Percentiles rank a stretch among this genome's conserved stretches.
These are phyloP conservation scores for Miscanthus lutarioriparius DNA, from an alignment of 176 grass and related monocot species.

Conservation along the genomic window DNA sequence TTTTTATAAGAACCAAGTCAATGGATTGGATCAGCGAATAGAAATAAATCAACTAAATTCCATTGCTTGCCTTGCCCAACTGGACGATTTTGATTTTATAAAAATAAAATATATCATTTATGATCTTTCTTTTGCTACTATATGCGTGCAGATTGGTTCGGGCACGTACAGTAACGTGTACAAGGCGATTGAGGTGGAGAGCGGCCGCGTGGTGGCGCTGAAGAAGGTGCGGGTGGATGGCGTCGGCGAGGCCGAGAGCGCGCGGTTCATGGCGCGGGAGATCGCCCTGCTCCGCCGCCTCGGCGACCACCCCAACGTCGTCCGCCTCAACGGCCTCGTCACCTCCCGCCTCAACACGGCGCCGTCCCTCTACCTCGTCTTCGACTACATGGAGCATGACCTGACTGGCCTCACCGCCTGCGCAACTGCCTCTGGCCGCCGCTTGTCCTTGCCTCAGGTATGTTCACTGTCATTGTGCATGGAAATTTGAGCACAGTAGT, in stretches of 20 bases:
- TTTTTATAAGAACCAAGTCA: neutral
- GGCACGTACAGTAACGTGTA: conserved; percentile 99
- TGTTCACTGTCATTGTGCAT: neutral
- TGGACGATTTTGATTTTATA: neutral
- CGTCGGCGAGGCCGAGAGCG: conserved; percentile 56
- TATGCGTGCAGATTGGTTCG: conserved; percentile 69
- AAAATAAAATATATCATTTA: neutral
- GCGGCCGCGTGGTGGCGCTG: conserved; percentile 69
- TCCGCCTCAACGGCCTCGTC: conserved; percentile 73
- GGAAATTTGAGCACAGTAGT: neutral
- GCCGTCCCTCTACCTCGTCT: conserved; percentile 85
- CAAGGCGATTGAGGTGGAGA: conserved; percentile 84
- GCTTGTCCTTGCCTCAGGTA: conserved; percentile 85
- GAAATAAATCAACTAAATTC: neutral
- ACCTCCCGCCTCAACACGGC: conserved; percentile 79
- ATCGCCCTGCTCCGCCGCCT: conserved; percentile 82
- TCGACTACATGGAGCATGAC: conserved; percentile 99
- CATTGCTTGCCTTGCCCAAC: neutral
- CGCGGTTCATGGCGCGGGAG: conserved; percentile 90
- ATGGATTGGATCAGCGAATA: neutral
- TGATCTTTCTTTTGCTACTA: neutral
- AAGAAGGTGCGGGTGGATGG: conserved; percentile 93
- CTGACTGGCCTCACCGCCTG: conserved; percentile 67
- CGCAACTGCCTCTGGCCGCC: conserved; percentile 41
- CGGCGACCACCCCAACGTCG: conserved; percentile 65